Conservation (phyloP, 441 rosid species). For the Arabidopsis lyrata region DNA sequence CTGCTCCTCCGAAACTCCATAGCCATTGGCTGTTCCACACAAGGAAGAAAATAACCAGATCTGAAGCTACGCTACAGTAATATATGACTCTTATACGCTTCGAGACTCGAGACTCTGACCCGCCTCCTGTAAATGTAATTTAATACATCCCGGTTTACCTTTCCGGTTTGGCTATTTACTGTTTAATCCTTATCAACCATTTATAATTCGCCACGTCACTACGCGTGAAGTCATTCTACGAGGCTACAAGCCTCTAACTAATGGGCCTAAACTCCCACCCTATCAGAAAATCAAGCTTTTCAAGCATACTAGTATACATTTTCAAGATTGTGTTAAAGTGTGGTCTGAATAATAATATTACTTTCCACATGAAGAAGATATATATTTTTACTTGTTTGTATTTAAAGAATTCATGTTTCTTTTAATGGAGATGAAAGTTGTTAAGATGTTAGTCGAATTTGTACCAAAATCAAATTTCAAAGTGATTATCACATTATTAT, state of each 20-base stretch:
- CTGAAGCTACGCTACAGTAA: conserved; percentile 41
- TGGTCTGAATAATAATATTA: neutral
- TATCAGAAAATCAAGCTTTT: conserved; percentile 3
- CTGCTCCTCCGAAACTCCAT: conserved; percentile 55
- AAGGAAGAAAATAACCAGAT: conserved; percentile 26
- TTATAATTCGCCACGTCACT: conserved; percentile 23
- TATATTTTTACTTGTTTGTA: neutral
- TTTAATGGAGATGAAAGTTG: neutral
- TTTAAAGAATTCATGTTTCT: neutral
- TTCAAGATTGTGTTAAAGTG: neutral
- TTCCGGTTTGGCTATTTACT: conserved; percentile 26
- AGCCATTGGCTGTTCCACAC: conserved; percentile 42
- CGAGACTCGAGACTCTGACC: conserved; percentile 30
- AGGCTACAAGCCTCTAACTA: neutral
- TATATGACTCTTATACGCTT: conserved; percentile 37
- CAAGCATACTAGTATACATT: no score
- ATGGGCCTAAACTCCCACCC: conserved; percentile 14
- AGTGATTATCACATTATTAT: neutral
- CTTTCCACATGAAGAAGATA: neutral
- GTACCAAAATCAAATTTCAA: neutral
- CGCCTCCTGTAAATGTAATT: neutral
- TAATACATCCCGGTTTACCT: conserved; percentile 34
- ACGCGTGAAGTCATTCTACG: neutral
- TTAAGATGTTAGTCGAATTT: neutral
- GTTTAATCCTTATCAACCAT: conserved; percentile 10